Conservation (phyloP, 176 grass and related monocot species). For the Eleusine indica region DNA sequence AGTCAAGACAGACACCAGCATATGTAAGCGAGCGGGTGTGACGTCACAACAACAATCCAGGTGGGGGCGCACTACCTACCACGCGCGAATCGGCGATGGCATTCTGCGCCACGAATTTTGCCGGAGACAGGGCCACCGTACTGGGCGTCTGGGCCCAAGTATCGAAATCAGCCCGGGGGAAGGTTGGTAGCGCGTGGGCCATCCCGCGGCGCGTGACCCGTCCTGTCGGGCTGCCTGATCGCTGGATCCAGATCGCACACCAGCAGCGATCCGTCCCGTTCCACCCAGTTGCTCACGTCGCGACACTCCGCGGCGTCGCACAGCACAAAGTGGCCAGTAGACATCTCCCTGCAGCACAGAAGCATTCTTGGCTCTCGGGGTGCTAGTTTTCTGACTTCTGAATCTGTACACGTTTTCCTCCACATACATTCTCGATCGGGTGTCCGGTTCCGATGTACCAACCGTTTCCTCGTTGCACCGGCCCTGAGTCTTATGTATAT, state of each 20-base stretch:
- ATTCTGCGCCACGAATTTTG: slow-evolving; percentile 7
- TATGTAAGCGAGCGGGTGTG: neutral
- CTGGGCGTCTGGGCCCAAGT: neutral
- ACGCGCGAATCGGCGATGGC: neutral
- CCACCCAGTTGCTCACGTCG: neutral
- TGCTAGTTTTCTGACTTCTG: neutral
- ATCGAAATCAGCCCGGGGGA: slow-evolving; percentile 29
- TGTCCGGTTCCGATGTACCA: neutral
- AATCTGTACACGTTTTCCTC: neutral
- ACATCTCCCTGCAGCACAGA: too few relatives aligned
- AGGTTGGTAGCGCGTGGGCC: slow-evolving; percentile 15
- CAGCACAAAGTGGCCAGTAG: neutral
- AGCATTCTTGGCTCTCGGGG: too few relatives aligned
- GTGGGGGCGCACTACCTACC: neutral
- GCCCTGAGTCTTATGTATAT: too few relatives aligned
- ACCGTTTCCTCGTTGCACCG: neutral
- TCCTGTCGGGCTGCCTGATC: neutral
- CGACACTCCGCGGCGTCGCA: neutral
- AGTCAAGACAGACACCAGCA: neutral
- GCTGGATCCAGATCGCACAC: neutral
- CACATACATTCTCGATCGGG: neutral
- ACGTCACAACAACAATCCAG: slow-evolving; percentile 7
- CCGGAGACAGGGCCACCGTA: neutral
- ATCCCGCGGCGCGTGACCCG: neutral
- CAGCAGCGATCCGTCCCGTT: neutral